Evolutionary conservation across 2,329 filamentous ascomycete genomes (phyloP).

Genomic region (Aspergillus novofumigatus): DNA sequence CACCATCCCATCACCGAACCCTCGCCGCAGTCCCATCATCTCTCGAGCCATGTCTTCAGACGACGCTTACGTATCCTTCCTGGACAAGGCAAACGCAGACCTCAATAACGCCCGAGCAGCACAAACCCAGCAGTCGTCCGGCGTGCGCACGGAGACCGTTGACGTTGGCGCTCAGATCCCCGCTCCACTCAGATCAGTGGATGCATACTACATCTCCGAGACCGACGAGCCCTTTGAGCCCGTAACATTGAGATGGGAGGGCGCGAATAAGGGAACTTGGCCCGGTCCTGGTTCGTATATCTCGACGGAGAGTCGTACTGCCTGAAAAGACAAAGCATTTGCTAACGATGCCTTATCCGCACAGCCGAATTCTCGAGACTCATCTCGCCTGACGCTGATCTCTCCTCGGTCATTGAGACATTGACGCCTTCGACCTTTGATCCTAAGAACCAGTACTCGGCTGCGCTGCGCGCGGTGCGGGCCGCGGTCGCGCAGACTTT

Average conservation of each 20-base stretch:
- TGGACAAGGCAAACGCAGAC: slow-evolving; percentile 81
- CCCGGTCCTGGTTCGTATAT: slow-evolving; percentile 31
- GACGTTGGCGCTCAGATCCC: slow-evolving; percentile 57
- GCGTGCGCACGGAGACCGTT: slow-evolving; percentile 35
- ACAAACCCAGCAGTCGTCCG: slow-evolving; percentile 19
- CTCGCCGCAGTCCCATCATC: slow-evolving; percentile 2
- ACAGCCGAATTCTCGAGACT: slow-evolving; percentile 67
- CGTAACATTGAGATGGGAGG: slow-evolving; percentile 61
- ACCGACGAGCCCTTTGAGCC: slow-evolving; percentile 81
- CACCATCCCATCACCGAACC: not conserved
- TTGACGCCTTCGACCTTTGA: slow-evolving; percentile 71
- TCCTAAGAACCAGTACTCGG: slow-evolving; percentile 61
- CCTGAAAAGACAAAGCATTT: not conserved
- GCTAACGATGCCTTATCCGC: not conserved
- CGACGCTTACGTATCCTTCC: slow-evolving; percentile 76
- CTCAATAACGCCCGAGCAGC: slow-evolving; percentile 30
- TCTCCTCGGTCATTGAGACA: slow-evolving; percentile 51
- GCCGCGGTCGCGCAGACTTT: slow-evolving; percentile 21
- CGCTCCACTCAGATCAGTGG: slow-evolving; percentile 50
- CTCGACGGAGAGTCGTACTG: not conserved
- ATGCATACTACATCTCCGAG: slow-evolving; percentile 72
- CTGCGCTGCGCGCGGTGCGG: slow-evolving; percentile 51
- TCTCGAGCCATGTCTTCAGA: slow-evolving; percentile 54
- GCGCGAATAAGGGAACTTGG: slow-evolving; percentile 30
- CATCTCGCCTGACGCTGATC: slow-evolving; percentile 42